These are phyloP conservation scores for Rhodomyrtus psidioides DNA, from an alignment of 441 rosid genomes.

Conservation along the genomic window DNA sequence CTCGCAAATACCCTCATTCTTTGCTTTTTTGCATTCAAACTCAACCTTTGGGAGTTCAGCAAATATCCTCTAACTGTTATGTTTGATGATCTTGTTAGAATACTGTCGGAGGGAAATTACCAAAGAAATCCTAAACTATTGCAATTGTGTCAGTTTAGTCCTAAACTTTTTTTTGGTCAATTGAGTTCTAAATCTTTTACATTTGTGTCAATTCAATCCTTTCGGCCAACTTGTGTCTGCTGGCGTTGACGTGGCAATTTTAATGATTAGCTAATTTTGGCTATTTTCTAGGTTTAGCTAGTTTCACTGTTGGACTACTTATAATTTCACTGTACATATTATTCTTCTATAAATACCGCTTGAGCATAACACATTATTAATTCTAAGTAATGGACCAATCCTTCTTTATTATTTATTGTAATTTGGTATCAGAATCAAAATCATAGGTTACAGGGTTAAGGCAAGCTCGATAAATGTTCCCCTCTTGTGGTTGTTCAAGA, in stretches of 20 bases:
- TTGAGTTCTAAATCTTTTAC: too few relatives aligned
- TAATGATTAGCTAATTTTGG: background rate
- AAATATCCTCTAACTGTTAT: background rate
- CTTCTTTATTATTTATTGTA: background rate
- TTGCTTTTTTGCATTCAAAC: background rate
- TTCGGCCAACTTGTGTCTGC: too few relatives aligned
- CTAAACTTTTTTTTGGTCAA: too few relatives aligned
- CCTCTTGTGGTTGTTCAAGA: background rate
- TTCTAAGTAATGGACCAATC: background rate
- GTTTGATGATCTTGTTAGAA: background rate
- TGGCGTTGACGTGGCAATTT: too few relatives aligned
- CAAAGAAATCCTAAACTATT: too few relatives aligned
- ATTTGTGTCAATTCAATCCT: too few relatives aligned
- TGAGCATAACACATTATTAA: fast-evolving
- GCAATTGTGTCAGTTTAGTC: too few relatives aligned
- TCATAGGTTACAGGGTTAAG: background rate
- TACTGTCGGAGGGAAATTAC: background rate
- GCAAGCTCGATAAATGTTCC: background rate
- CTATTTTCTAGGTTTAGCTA: background rate
- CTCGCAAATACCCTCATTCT: background rate
- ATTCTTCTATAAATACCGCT: background rate
- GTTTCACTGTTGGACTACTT: background rate
- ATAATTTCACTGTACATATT: background rate
- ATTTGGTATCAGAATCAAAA: background rate
- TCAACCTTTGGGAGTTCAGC: background rate